Percentiles rank a stretch among this genome's conserved stretches.
These are phyloP conservation scores for Ambrosia artemisiifolia DNA, from an alignment of 129 eudicot species.

Conservation along the genomic window DNA sequence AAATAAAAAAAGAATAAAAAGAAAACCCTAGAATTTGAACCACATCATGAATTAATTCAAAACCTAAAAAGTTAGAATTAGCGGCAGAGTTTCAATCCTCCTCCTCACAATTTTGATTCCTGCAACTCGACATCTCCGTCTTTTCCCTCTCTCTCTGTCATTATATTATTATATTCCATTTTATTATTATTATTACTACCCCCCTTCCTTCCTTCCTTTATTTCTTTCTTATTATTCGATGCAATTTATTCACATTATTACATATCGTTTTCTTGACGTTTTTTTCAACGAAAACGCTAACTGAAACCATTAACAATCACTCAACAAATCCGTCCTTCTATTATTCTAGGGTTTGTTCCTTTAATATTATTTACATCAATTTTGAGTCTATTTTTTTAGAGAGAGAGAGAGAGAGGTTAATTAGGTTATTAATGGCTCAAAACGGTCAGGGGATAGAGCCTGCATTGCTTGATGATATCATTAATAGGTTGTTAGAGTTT, in stretches of 20 bases:
- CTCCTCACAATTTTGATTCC: constrained; percentile 27
- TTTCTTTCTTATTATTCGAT: neutral
- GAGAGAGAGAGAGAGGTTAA: neutral
- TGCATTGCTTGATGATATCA: constrained; percentile 57
- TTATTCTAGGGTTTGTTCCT: constrained; percentile 22
- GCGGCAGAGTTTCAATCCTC: constrained; percentile 30
- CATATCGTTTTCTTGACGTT: neutral
- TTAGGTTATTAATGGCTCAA: constrained; percentile 37
- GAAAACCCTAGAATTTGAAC: too few relatives aligned
- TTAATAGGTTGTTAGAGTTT: constrained; percentile 59
- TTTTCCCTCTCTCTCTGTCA: constrained; percentile 16
- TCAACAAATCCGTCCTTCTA: neutral
- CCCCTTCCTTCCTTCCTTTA: neutral
- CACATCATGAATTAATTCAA: neutral
- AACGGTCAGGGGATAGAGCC: constrained; percentile 58
- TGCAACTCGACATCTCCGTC: constrained; percentile 45
- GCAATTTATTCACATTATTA: neutral
- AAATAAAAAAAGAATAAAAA: too few relatives aligned
- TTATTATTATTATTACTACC: neutral
- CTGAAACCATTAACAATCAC: neutral
- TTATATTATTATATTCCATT: neutral
- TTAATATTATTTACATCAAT: constrained; percentile 24
- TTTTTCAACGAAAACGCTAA: constrained; percentile 6
- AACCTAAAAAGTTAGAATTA: neutral
- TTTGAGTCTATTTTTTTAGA: neutral